phyloP scores from a whole-genome alignment of 2,329 filamentous ascomycete species.

The Westerdykella ornata region DNA sequence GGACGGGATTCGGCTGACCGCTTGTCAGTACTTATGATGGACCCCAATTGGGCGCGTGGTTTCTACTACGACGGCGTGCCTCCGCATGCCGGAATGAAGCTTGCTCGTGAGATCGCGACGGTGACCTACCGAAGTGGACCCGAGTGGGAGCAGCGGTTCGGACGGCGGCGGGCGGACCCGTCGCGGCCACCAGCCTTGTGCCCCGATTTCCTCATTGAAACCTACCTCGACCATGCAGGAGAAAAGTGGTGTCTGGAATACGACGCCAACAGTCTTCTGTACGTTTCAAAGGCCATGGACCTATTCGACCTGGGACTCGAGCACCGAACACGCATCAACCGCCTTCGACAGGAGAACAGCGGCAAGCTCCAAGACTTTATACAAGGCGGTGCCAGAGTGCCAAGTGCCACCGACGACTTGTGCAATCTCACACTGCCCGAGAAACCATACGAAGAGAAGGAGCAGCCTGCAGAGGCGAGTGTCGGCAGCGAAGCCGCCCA shows the following conservation, averaged over 20 bases:
- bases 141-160: conserved; percentile 96
- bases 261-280: conserved; percentile 89
- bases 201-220: conserved; percentile 95
- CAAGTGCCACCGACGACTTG: conserved; percentile 35
- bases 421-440: conserved; percentile 81
- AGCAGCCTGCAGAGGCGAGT: conserved; percentile 37
- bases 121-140: conserved; percentile 95
- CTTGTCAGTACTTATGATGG: conserved; percentile 81
- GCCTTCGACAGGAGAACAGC: conserved; percentile 57
- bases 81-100: conserved; percentile 94
- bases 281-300: conserved; percentile 98
- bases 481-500: conserved; percentile 5
- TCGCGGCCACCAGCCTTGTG: conserved; percentile 86
- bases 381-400: conserved; percentile 23
- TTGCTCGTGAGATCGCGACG: conserved; percentile 93
- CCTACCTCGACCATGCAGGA: conserved; percentile 93
- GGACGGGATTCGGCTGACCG: conserved; percentile 8
- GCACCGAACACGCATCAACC: conserved; percentile 58
- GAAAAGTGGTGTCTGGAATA: conserved; percentile 98
- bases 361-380: conserved; percentile 49
- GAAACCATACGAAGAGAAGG: conserved; percentile 78
- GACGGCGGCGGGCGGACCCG: conserved; percentile 75
- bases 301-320: conserved; percentile 81
- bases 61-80: conserved; percentile 81
- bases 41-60: conserved; percentile 91